phyloP scores from a whole-genome alignment of 1,139 yeast genomes.

The Hyphopichia pseudoburtonii region DNA sequence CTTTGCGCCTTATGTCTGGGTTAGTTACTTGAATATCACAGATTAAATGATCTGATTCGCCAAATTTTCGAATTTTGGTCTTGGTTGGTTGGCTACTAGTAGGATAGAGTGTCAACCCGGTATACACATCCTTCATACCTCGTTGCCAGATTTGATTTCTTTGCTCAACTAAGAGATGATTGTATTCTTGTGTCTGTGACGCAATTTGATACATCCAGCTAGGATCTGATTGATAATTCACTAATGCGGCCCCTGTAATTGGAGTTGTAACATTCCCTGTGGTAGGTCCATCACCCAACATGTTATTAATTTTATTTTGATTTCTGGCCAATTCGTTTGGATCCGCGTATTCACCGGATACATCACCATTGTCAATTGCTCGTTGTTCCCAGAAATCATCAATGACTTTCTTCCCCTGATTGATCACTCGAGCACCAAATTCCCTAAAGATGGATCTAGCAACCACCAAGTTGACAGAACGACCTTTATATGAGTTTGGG shows the following conservation, averaged over 20 bases:
- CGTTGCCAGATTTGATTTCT: constrained; percentile 54
- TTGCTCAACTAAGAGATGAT: constrained; percentile 58
- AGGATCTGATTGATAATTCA: constrained; percentile 57
- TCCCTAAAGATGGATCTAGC: constrained; percentile 89
- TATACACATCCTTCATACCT: constrained; percentile 78
- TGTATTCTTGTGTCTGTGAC: constrained; percentile 67
- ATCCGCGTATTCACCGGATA: constrained; percentile 80
- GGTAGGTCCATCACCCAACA: constrained; percentile 17
- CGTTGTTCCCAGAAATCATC: constrained; percentile 90
- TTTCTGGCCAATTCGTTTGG: constrained; percentile 52
- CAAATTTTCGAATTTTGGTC: constrained; percentile 23
- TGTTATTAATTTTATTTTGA: constrained; percentile 15
- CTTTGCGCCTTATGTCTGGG: constrained; percentile 41
- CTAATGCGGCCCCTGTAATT: constrained; percentile 40
- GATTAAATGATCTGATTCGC: constrained; percentile 23
- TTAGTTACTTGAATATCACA: constrained; percentile 55
- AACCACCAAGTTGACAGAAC: constrained; percentile 86
- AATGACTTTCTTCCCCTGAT: constrained; percentile 73
- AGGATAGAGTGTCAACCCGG: constrained; percentile 77
- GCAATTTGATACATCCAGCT: constrained; percentile 92
- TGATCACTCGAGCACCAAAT: constrained; percentile 83
- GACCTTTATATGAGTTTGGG: constrained; percentile 88
- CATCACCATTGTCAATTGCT: constrained; percentile 68
- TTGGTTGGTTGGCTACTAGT: constrained; percentile 68
- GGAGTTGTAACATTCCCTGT: constrained; percentile 30